A percentile compares a stretch with the other conserved stretches of the same genome.
phyloP scores from a whole-genome alignment of 2,329 filamentous ascomycete species.

The Epicoccum nigrum region DNA sequence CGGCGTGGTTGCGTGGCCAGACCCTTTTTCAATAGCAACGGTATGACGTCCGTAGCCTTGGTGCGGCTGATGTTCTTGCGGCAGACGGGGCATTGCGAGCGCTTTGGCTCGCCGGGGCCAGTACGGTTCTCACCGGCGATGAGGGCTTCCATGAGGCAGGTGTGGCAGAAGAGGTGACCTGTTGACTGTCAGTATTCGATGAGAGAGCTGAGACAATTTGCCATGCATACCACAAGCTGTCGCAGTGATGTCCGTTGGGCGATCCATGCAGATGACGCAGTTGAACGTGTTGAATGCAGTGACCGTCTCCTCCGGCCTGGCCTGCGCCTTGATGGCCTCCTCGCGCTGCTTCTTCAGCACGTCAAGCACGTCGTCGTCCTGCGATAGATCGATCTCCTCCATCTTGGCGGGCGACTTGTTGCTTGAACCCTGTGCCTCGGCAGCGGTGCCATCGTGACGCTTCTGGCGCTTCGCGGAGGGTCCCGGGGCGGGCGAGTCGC shows the following conservation, averaged over 20 bases:
- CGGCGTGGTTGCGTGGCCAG: conserved; percentile 43
- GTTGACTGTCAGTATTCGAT: conserved; percentile 10
- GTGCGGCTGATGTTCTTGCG: conserved; percentile 52
- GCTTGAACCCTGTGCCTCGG: not conserved
- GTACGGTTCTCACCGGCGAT: conserved; percentile 60
- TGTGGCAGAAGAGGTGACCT: conserved; percentile 70
- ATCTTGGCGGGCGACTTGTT: conserved; percentile 34
- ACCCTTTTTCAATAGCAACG: conserved; percentile 50
- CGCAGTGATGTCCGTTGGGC: conserved; percentile 63
- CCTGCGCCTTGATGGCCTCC: conserved; percentile 57
- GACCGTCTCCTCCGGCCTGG: conserved; percentile 46
- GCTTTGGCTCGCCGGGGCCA: conserved; percentile 50
- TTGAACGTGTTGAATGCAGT: conserved; percentile 56
- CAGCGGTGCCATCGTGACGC: conserved; percentile 24
- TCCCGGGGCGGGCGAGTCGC: conserved; percentile 31
- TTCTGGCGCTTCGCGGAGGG: conserved; percentile 43
- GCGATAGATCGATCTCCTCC: conserved; percentile 59
- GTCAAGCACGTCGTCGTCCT: conserved; percentile 52
- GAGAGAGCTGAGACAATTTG: conserved; percentile 26
- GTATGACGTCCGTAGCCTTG: conserved; percentile 51
- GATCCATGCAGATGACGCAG: conserved; percentile 70
- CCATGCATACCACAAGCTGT: conserved; percentile 63
- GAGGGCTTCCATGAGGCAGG: conserved; percentile 66
- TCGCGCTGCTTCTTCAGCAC: conserved; percentile 60
- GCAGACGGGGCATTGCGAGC: conserved; percentile 56